Base-by-base conservation (phyloP, 2,329 filamentous ascomycete genomes). In the Alternaria longipes region DNA sequence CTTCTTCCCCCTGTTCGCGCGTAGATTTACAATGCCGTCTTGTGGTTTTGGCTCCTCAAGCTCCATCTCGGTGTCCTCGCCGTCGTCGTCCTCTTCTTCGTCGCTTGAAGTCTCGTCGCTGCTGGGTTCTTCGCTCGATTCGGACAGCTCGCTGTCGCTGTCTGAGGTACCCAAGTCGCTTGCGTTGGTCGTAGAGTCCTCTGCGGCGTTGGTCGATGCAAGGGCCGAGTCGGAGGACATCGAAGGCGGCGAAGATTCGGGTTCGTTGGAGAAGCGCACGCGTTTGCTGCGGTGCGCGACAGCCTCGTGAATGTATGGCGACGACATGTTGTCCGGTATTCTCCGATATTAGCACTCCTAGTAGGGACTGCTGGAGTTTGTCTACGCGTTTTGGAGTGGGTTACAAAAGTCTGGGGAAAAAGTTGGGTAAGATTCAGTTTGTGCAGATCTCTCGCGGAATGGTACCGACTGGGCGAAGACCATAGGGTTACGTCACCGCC, bases 101-200 rank as follows among this genome's bases (percentile, higher is more conserved):
- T 78, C 76, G 41, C 67, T 70, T 1, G 71, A 74, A 47, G 70
- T 75, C 22, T 75, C 69, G 22, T 74, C 75, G 66, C 77, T 79
- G 61, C 77, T 79, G 18, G 78, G 74, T 52, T 78, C 78, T 53
- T 77, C 74, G 56, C 77, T 79, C 24, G 78, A 79, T 20, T 74
- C 70, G 26, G 72, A 74, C 1, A 78, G 30, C 26, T 74, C 72
- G 63, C 66, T 77, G 30, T 69, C 70, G 18, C 58, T 67, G n/a
- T 71, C 70, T 9, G 59, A 68, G 4, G 46, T 56, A 20, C 68
- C 67, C 24, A 53, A 34, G 18, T 74, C 67, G 65, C 64, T 71
- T 1, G 69, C 54, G n/a, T 60, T 56, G 8, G 66, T 64, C 8
- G 66, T 66, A 4, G 68, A 59, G 9, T 66, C 56, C 3, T 66